Conservation (phyloP, 1,284 basidiomycete species). For the Hemileia vastatrix region DNA sequence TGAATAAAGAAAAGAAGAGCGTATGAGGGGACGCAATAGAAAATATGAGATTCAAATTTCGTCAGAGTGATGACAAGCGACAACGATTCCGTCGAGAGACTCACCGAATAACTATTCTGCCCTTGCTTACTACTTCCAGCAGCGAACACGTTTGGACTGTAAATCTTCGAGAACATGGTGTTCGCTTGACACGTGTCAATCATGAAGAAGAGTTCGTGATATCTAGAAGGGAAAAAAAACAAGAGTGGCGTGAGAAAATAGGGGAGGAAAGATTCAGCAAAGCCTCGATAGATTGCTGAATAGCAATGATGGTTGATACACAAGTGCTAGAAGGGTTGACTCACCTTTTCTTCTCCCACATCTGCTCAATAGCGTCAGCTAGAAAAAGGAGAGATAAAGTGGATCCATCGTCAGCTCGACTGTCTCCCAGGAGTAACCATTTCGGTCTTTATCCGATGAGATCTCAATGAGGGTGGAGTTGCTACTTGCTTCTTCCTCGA, state of each 20-base stretch:
- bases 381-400: too few species aligned
- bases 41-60: not conserved
- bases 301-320: too few species aligned
- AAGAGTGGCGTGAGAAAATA: not conserved
- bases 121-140: constrained; percentile 34
- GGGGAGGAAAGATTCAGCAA: too few species aligned
- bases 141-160: constrained; percentile 40
- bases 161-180: constrained; percentile 38
- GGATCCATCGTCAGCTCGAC: too few species aligned
- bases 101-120: constrained; percentile 38
- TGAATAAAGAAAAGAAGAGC: not conserved
- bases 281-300: too few species aligned
- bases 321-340: too few species aligned
- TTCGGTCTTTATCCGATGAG: not conserved
- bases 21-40: not conserved
- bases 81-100: not conserved
- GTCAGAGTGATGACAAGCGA: not conserved
- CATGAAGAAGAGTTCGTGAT: constrained; percentile 44
- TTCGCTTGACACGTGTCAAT: constrained; percentile 43
- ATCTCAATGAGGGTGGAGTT: not conserved
- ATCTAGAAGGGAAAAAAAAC: constrained; percentile 22
- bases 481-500: too few species aligned
- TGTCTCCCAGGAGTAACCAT: too few species aligned
- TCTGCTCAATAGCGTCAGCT: too few species aligned
- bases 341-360: too few species aligned